A percentile compares a stretch with the other conserved stretches of the same genome.
Conservation (phyloP, 2,329 filamentous ascomycete species). For the Aspergillus arachidicola region DNA sequence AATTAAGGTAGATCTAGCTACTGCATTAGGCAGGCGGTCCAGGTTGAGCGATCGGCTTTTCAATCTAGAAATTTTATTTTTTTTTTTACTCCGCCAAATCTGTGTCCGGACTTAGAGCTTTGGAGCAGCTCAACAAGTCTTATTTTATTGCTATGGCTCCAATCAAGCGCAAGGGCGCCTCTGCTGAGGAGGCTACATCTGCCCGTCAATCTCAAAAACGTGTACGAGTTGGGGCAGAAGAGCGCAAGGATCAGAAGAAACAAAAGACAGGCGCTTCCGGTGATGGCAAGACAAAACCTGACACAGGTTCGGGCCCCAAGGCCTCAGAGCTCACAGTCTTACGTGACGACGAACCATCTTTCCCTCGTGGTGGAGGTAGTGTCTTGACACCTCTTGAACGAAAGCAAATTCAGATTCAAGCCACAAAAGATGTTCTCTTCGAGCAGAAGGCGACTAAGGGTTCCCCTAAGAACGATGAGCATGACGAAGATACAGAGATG, state of each 20-base stretch:
- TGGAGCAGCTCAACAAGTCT: slow-evolving; percentile 30
- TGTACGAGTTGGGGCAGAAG: slow-evolving; percentile 42
- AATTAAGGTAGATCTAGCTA: slow-evolving; percentile 7
- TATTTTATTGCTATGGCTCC: slow-evolving; percentile 44
- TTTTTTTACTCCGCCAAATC: slow-evolving; percentile 21
- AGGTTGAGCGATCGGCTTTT: slow-evolving; percentile 11
- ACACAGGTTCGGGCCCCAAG: slow-evolving; percentile 24
- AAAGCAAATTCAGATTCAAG: slow-evolving; percentile 94
- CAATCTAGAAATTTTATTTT: slow-evolving; percentile 25
- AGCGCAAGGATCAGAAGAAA: slow-evolving; percentile 37
- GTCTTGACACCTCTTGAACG: slow-evolving; percentile 90
- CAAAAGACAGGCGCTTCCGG: slow-evolving; percentile 21
- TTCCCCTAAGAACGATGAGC: slow-evolving; percentile 61
- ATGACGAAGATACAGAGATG: slow-evolving; percentile 58
- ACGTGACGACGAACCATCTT: slow-evolving; percentile 81
- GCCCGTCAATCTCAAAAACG: slow-evolving; percentile 44
- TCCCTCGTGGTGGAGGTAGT: slow-evolving; percentile 89
- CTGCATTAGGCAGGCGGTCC: slow-evolving; percentile 24
- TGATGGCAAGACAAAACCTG: slow-evolving; percentile 19
- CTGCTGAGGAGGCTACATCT: slow-evolving; percentile 36
- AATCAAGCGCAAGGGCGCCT: slow-evolving; percentile 49
- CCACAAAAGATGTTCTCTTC: slow-evolving; percentile 86
- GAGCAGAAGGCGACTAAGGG: slow-evolving; percentile 70
- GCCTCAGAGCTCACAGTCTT: slow-evolving; percentile 48
- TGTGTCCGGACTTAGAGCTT: slow-evolving; percentile 21